A percentile compares a stretch with the other conserved stretches of the same genome.
Conservation (phyloP, 2,329 filamentous ascomycete genomes). For the Cytospora chrysosperma region DNA sequence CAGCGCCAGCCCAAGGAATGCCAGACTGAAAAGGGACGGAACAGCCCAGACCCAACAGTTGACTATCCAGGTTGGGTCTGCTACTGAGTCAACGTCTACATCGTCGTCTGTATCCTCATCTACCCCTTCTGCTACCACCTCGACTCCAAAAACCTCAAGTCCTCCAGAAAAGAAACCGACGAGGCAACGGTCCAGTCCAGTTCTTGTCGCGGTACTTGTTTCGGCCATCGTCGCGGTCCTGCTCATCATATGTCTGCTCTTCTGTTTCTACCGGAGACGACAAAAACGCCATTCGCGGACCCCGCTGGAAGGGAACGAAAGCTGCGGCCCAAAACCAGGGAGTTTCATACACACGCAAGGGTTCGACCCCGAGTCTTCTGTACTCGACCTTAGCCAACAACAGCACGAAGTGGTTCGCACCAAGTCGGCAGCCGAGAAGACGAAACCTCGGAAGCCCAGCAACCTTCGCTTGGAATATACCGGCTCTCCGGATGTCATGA, state of each 20-base stretch:
- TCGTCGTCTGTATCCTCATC: slow-evolving; percentile 28
- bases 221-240: slow-evolving; percentile 41
- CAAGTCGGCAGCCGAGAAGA: slow-evolving; percentile 6
- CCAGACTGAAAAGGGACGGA: slow-evolving; percentile 2
- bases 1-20: slow-evolving; percentile 32
- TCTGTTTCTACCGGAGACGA: slow-evolving; percentile 33
- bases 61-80: slow-evolving; percentile 36
- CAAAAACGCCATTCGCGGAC: slow-evolving; percentile 25
- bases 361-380: slow-evolving; percentile 22
- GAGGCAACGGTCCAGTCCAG: slow-evolving; percentile 29
- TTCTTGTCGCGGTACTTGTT: slow-evolving; percentile 46
- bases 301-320: slow-evolving; percentile 29
- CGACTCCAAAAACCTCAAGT: slow-evolving; percentile 18
- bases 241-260: slow-evolving; percentile 33
- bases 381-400: slow-evolving; percentile 25
- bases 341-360: slow-evolving; percentile 31
- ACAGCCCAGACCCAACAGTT: slow-evolving; percentile 39
- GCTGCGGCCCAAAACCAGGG: slow-evolving; percentile 34
- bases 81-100: slow-evolving; percentile 26
- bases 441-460: slow-evolving; percentile 18
- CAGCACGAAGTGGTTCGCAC: slow-evolving; percentile 21
- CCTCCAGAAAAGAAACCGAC: not conserved
- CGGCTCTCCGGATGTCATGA: slow-evolving; percentile 7
- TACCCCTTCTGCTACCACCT: slow-evolving; percentile 27
- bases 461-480: slow-evolving; percentile 19